Evolutionary conservation across 2,329 filamentous ascomycete species (phyloP).

Genomic region (Colletotrichum caudatum): DNA sequence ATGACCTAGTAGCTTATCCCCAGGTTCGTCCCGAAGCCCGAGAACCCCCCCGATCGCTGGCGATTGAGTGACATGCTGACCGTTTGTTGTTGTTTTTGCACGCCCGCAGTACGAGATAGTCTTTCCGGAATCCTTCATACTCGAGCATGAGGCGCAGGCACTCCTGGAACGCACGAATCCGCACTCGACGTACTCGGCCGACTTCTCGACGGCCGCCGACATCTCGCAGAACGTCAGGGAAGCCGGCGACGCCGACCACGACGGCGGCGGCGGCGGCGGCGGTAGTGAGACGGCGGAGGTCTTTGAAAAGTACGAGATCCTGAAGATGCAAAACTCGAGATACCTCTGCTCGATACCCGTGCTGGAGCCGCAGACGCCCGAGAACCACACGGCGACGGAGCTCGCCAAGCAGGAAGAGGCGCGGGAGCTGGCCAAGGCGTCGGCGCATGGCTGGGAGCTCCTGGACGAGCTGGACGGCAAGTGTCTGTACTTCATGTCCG

Average conservation of each 20-base stretch:
- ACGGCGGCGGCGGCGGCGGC: constrained; percentile 40
- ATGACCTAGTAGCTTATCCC: constrained; percentile 88
- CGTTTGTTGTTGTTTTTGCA: neutral
- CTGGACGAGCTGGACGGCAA: constrained; percentile 80
- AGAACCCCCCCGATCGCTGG: neutral
- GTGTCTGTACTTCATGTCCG: constrained; percentile 84
- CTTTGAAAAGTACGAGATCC: constrained; percentile 74
- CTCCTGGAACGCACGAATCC: constrained; percentile 62
- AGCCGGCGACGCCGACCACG: constrained; percentile 49
- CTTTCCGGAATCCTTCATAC: constrained; percentile 79
- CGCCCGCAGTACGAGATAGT: constrained; percentile 78
- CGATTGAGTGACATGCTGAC: constrained; percentile 6
- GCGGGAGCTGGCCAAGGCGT: constrained; percentile 82
- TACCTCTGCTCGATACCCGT: constrained; percentile 90
- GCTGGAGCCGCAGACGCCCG: constrained; percentile 67
- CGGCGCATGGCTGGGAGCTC: constrained; percentile 82
- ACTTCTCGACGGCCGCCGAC: constrained; percentile 56
- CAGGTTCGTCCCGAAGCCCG: constrained; percentile 68
- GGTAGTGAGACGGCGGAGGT: constrained; percentile 44
- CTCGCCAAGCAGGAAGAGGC: constrained; percentile 80
- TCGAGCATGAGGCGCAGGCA: constrained; percentile 75
- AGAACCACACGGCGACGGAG: constrained; percentile 75
- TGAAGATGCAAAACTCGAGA: constrained; percentile 75
- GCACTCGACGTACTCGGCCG: constrained; percentile 55
- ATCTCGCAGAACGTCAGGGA: constrained; percentile 53